Evolutionary conservation across 2,329 filamentous ascomycete species (phyloP), one percentile per base, ranked within the genome.

Genomic region (Lachnellula hyalina): DNA sequence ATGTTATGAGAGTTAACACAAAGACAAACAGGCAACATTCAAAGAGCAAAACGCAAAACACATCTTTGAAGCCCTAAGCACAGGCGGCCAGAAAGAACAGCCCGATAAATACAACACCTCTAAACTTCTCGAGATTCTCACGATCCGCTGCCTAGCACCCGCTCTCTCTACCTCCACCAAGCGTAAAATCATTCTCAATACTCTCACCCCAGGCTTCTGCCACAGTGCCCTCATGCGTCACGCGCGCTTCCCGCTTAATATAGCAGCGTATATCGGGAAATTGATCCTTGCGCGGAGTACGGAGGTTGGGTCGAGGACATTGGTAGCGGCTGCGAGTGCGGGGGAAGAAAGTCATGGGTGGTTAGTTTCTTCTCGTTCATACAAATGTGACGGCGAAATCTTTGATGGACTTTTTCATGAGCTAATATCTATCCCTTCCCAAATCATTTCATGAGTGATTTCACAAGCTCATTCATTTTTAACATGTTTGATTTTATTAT

Each of bases 191-290:
- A 64, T 71, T 32, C 50, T 72, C n/a, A 70, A 70, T 46, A 59
- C 63, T 5, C 57, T 72, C 12, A 67, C 63, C 3, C 70, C 71
- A 0, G 70, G 70, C 21, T 61, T 70, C 41, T 72, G 70, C 53
- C 60, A 64, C 35, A 71, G 67, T 0, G 67, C 68, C 3, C 57
- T 72, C 2, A 63, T 63, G 54, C 64, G 68, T 4, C 51, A 70
- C 52, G 65, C 67, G n/a, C 35, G 55, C 14, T 63, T 63, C 35
- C 61, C 57, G 4, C 58, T 65, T 19, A 64, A 63, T n/a, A 17
- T 67, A 1, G 38, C 63, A 0, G 56, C 57, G 2, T 59, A 54
- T 38, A 55, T 65, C n/a, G 62, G 56, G 7, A 68, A 66, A 52
- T 48, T 53, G 11, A 35, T 67, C 5, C 54, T 67, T 23, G 69